phyloP scores from a whole-genome alignment of 2,329 filamentous ascomycete species.

The Ophidiomyces ophidiicola region DNA sequence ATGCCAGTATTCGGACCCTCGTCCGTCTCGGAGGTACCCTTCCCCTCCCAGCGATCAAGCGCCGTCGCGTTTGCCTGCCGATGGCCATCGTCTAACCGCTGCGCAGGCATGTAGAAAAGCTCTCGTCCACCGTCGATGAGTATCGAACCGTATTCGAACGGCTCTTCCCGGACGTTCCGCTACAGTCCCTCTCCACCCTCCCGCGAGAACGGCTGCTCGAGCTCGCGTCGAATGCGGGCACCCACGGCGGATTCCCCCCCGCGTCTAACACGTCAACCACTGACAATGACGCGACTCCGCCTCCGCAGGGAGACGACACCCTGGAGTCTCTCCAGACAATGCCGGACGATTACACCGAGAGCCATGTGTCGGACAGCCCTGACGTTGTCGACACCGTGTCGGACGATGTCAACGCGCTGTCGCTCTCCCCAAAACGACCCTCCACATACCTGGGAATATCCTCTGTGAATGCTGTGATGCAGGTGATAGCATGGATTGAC shows the following conservation, averaged over 20 bases:
- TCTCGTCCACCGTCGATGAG: slow-evolving; percentile 54
- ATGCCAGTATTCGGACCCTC: slow-evolving; percentile 70
- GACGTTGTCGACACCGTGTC: slow-evolving; percentile 51
- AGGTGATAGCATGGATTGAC: slow-evolving; percentile 52
- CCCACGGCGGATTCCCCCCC: slow-evolving; percentile 28
- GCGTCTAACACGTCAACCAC: slow-evolving; percentile 36
- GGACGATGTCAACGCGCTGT: slow-evolving; percentile 60
- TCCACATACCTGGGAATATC: slow-evolving; percentile 60
- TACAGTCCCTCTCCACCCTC: slow-evolving; percentile 41
- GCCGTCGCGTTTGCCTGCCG: not conserved
- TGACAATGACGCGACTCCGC: slow-evolving; percentile 31
- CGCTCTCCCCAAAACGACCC: slow-evolving; percentile 47
- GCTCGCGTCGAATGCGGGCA: slow-evolving; percentile 41
- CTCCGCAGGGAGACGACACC: slow-evolving; percentile 40
- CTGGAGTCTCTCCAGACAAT: slow-evolving; percentile 56
- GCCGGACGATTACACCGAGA: slow-evolving; percentile 47
- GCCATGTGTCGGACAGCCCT: slow-evolving; percentile 37
- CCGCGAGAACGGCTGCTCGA: slow-evolving; percentile 49
- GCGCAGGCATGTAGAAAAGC: slow-evolving; percentile 39
- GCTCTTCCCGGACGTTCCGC: slow-evolving; percentile 48
- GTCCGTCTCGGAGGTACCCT: slow-evolving; percentile 60
- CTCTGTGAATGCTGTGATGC: slow-evolving; percentile 60
- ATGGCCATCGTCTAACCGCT: not conserved
- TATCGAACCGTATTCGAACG: slow-evolving; percentile 51
- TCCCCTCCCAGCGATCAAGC: slow-evolving; percentile 3